Evolutionary conservation across 2,329 filamentous ascomycete genomes (phyloP), one percentile per base, ranked within the genome.

Genomic region (Cryphonectria parasitica): DNA sequence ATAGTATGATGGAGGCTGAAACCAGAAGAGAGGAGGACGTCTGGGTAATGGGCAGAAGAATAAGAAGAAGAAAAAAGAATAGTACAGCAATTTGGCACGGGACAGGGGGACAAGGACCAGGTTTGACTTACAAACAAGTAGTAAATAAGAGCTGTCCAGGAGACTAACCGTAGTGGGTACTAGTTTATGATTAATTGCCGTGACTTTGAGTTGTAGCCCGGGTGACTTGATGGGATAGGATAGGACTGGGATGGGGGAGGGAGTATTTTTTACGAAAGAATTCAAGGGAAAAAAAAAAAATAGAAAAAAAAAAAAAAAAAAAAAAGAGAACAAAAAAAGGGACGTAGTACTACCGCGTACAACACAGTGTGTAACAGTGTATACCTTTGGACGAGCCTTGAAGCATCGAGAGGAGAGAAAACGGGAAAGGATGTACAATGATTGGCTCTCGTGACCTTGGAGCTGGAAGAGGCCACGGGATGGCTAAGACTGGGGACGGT

Each of bases 371-470:
- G 15, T 22, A 34, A 62, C 58, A 36, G 58, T 31, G 61, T 60
- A 69, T 43, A 39, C 41, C 43, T 54, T 39, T 58, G 34, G 71
- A 65, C 64, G 68, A 61, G 45, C 43, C n/a, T 28, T 15, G 6
- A 5, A 45, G 36, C 36, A 10, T 61, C 13, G n/a, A 49, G 43
- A 2, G 19, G 43, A 49, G 15, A 49, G 43, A 49, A 49, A 49
- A 49, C 22, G 45, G 41, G 25, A 66, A 70, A 72, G 56, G 63
- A 62, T 72, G 69, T 72, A 72, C 71, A 72, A 72, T 71, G 71
- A 72, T 72, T 72, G 71, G 71, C 69, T 66, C 66, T 66, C 49
- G 71, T 68, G 66, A 66, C 69, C 58, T 64, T 62, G 65, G 60
- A 28, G 64, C 62, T 64, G 61, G 56, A 61, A 45, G 68, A 68